Base-by-base conservation (phyloP, 139 green algal species). In the Chloropicon primus region DNA sequence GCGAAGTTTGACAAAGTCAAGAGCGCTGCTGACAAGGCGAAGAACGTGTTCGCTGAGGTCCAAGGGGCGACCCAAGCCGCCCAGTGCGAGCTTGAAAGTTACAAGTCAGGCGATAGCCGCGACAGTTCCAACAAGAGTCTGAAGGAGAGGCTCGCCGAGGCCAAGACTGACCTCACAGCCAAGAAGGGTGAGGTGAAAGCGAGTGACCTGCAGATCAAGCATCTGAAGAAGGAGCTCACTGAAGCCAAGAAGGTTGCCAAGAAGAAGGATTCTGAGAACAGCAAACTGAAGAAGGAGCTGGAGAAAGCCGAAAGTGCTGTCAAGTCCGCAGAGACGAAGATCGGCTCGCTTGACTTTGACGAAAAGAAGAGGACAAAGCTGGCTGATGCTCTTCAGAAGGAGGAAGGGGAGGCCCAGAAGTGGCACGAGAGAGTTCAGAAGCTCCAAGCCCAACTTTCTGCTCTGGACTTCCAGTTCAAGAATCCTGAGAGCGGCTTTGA, bases 191-290 rank as follows among this genome's bases (percentile, higher is more conserved):
- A 92, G 24, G 80, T 76, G 1, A 90, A 94, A 80, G 80, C 88
- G 71, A 87, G 87, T 0, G 86, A 89, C 0, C 80, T 94, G 23
- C 82, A 83, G 24, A 82, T 80, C 2, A 93, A 93, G 85, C 92
- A 96, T 77, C 74, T 93, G 1, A 74, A 83, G 54, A 96, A 96
- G 86, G 88, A 97, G 81, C 81, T 97, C 71, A 81, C 72, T 24
- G 86, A 88, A 73, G 82, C 90, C 80, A 76, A 80, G 24, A 94
- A 93, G 84, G 78, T 82, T 2, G 75, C 83, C 22, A 96, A 94
- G 84, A 78, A 94, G 76, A 91, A 93, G 78, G 92, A 95, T 78
- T 88, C 85, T 1, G 82, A 27, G 5, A 72, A 23, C 75, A 22
- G 23, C 2, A 83, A 83, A 74, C 80, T 93, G 79, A 3, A 79